phyloP scores from a whole-genome alignment of 108 stramenopile genomes.

The Cyclotella choctawhatcheeana region DNA sequence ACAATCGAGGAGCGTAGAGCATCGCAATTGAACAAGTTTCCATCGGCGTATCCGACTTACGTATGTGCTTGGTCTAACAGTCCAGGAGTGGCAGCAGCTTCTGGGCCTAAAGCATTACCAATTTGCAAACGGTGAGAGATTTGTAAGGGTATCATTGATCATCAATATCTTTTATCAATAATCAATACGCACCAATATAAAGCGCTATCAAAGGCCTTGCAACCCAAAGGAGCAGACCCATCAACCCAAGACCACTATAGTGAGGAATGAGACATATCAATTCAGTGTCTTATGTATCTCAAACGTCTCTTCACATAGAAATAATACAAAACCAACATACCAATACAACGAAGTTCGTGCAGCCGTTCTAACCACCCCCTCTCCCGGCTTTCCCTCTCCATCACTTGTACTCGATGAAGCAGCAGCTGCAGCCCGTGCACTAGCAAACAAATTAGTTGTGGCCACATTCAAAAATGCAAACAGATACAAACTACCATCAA shows the following conservation, averaged over 20 bases:
- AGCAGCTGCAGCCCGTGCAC: slow-evolving; percentile 59
- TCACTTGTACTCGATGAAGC: slow-evolving; percentile 32
- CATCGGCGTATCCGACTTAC: slow-evolving; percentile 77
- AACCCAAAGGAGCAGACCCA: slow-evolving; percentile 65
- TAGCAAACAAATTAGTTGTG: slow-evolving; percentile 86
- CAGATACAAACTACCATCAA: slow-evolving; percentile 85
- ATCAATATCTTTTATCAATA: not conserved
- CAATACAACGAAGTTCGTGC: slow-evolving; percentile 63
- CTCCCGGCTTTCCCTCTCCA: slow-evolving; percentile 41
- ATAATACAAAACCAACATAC: no score
- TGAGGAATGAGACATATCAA: no score
- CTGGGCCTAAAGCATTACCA: slow-evolving; percentile 40
- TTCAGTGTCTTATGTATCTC: no score
- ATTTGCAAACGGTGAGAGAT: not conserved
- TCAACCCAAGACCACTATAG: slow-evolving; percentile 76
- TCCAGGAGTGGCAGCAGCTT: slow-evolving; percentile 66
- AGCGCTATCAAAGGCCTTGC: slow-evolving; percentile 73
- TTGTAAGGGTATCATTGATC: not conserved
- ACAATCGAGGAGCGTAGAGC: no score
- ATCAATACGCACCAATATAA: slow-evolving; percentile 71
- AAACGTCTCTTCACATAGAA: no score
- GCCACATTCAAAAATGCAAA: slow-evolving; percentile 92
- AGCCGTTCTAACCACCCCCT: slow-evolving; percentile 80
- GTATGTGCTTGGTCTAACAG: slow-evolving; percentile 56
- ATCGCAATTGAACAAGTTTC: no score